Percentiles rank a stretch among this genome's conserved stretches.
Evolutionary conservation across 768 basidiomycete genomes (phyloP).

Genomic region (Tylopilus sp.): DNA sequence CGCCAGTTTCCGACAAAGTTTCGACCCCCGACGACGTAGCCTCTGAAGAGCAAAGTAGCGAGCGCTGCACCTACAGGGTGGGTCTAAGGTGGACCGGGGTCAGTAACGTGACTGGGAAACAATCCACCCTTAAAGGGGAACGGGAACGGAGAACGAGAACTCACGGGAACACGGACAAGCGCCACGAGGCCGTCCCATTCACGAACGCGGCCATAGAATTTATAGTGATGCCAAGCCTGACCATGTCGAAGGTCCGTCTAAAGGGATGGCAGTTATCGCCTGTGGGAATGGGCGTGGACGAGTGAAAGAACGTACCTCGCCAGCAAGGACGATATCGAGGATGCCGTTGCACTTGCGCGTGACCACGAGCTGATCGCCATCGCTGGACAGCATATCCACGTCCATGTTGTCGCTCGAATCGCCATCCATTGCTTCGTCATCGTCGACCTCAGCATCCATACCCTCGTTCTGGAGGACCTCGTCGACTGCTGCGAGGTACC

Average conservation of each 20-base stretch:
- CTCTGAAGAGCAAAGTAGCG: slow-evolving; percentile 53
- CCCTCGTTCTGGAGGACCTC: slow-evolving; percentile 8
- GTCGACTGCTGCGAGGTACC: slow-evolving; percentile 17
- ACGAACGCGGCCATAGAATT: slow-evolving; percentile 51
- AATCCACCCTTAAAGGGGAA: neutral
- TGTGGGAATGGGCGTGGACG: neutral
- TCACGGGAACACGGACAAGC: slow-evolving; percentile 42
- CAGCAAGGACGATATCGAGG: slow-evolving; percentile 58
- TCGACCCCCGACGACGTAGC: slow-evolving; percentile 62
- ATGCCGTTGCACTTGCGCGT: slow-evolving; percentile 48
- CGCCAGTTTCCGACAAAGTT: slow-evolving; percentile 78
- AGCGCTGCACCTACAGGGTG: slow-evolving; percentile 3
- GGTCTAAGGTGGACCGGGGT: slow-evolving; percentile 5
- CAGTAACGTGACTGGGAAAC: slow-evolving; percentile 3
- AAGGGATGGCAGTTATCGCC: neutral
- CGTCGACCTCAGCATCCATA: slow-evolving; percentile 26
- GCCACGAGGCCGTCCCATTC: slow-evolving; percentile 60
- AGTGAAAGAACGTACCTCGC: slow-evolving; percentile 40
- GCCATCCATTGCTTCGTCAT: slow-evolving; percentile 28
- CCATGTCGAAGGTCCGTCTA: slow-evolving; percentile 50
- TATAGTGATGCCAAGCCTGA: slow-evolving; percentile 46
- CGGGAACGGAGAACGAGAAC: neutral
- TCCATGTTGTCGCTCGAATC: slow-evolving; percentile 24
- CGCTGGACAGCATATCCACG: slow-evolving; percentile 25
- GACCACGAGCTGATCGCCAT: slow-evolving; percentile 22